Evolutionary conservation across 768 basidiomycete genomes (phyloP).

Genomic region (Botryobasidium botryosum): DNA sequence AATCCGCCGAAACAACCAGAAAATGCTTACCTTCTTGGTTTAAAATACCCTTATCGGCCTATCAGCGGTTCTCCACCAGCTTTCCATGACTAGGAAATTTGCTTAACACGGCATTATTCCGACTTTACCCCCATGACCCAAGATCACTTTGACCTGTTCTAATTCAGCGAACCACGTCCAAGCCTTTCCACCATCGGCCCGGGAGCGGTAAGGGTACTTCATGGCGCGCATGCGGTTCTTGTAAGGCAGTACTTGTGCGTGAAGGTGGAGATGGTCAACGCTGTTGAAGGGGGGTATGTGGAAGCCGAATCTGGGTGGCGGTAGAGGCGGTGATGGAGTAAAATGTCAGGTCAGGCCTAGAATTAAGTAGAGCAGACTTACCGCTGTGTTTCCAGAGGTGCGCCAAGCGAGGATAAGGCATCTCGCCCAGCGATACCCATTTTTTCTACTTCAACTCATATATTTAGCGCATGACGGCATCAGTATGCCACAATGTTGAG

Average conservation of each 20-base stretch:
- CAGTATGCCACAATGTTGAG: no score
- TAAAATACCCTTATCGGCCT: no score
- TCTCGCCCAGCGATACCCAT: conserved; percentile 36
- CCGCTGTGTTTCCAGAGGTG: conserved; percentile 25
- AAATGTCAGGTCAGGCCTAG: conserved; percentile 8
- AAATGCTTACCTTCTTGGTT: no score
- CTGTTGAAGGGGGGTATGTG: conserved; percentile 69
- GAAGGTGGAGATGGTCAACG: conserved; percentile 57
- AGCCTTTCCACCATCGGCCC: conserved; percentile 32
- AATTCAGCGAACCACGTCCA: conserved; percentile 57
- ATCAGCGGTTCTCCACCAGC: no score
- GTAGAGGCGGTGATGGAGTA: not conserved
- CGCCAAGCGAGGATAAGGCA: conserved; percentile 31
- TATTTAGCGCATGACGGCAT: no score
- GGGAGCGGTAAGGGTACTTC: conserved; percentile 31
- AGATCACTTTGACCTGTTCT: conserved; percentile 39
- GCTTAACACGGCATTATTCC: conserved; percentile 31
- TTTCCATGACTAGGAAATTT: not conserved
- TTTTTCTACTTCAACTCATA: conserved; percentile 22
- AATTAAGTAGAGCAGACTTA: conserved; percentile 19
- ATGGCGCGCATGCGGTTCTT: conserved; percentile 21
- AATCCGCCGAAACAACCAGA: no score
- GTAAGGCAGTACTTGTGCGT: conserved; percentile 56
- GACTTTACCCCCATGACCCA: conserved; percentile 37
- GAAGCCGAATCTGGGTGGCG: conserved; percentile 45